phyloP scores from a whole-genome alignment of 371 early-diverging fungal species.

The Pancytospora philotis region DNA sequence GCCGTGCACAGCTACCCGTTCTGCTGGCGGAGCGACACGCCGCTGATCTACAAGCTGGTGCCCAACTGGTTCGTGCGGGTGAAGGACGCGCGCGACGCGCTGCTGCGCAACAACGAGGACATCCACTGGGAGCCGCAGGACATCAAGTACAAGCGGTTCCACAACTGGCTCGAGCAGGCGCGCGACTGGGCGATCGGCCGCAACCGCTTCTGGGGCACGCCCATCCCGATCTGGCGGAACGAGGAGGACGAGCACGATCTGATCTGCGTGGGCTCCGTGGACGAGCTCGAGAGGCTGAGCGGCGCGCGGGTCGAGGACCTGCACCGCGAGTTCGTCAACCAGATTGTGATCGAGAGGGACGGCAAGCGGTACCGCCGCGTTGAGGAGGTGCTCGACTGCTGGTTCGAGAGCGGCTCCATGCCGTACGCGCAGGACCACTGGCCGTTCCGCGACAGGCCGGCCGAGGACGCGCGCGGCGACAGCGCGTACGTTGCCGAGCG shows the following conservation, averaged over 20 bases:
- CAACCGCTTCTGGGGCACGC: slow-evolving; percentile 99
- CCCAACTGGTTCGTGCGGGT: slow-evolving; percentile 98
- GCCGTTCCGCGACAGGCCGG: slow-evolving; percentile 65
- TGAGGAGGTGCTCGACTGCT: slow-evolving; percentile 99
- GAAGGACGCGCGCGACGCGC: slow-evolving; percentile 68
- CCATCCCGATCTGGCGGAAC: slow-evolving; percentile 93
- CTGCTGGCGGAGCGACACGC: slow-evolving; percentile 95
- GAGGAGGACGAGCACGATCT: slow-evolving; percentile 65
- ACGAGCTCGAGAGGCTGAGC: slow-evolving; percentile 79
- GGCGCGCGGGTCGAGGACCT: slow-evolving; percentile 65
- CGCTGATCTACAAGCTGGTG: slow-evolving; percentile 90
- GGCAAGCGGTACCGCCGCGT: slow-evolving; percentile 72
- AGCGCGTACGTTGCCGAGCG: slow-evolving; percentile 66
- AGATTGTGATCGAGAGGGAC: slow-evolving; percentile 75
- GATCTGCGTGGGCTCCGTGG: slow-evolving; percentile 81
- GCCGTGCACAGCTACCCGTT: slow-evolving; percentile 79
- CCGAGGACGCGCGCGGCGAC: slow-evolving; percentile 53
- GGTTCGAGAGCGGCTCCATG: slow-evolving; percentile 90
- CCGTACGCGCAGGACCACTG: slow-evolving; percentile 98
- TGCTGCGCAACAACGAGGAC: slow-evolving; percentile 74
- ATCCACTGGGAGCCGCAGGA: slow-evolving; percentile 92
- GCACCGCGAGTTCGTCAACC: slow-evolving; percentile 90
- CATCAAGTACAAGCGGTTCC: slow-evolving; percentile 91
- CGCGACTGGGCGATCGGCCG: slow-evolving; percentile 98
- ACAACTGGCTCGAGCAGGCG: slow-evolving; percentile 92